Conservation (phyloP, 1,284 basidiomycete genomes). For the Spongiforma sp. region DNA sequence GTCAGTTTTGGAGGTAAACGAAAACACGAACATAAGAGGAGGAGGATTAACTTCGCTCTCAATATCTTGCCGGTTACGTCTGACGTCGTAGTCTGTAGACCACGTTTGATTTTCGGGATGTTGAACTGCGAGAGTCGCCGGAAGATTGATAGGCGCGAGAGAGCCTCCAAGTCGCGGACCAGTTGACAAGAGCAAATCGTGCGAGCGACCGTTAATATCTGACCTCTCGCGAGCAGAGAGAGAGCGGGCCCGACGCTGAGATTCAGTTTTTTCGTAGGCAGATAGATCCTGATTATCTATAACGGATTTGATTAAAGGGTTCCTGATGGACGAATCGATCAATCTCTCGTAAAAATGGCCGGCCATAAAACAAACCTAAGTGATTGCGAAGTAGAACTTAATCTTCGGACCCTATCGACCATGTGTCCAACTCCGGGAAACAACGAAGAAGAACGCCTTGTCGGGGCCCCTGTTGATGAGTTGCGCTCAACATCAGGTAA, state of each 20-base stretch:
- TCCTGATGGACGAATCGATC: constrained; percentile 11
- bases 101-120: background rate
- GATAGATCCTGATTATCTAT: constrained; percentile 5
- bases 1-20: background rate
- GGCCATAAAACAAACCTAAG: constrained; percentile 13
- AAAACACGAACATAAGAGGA: constrained; percentile 19
- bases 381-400: constrained; percentile 3
- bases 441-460: background rate
- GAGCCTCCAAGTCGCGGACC: constrained; percentile 3
- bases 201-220: background rate
- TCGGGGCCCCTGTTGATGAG: too few relatives aligned
- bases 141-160: constrained; percentile 27
- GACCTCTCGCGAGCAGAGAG: background rate
- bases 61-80: constrained; percentile 2
- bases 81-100: background rate
- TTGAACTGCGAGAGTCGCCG: background rate
- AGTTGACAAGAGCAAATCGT: background rate
- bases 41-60: constrained; percentile 4
- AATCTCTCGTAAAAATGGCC: background rate
- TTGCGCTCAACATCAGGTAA: too few relatives aligned
- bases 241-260: constrained; percentile 3
- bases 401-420: constrained; percentile 3
- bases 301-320: background rate
- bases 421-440: background rate
- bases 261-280: background rate